A percentile compares a stretch with the other conserved stretches of the same genome.
Conservation (phyloP, 75 land plant species). For the Sequoiadendron giganteum region DNA sequence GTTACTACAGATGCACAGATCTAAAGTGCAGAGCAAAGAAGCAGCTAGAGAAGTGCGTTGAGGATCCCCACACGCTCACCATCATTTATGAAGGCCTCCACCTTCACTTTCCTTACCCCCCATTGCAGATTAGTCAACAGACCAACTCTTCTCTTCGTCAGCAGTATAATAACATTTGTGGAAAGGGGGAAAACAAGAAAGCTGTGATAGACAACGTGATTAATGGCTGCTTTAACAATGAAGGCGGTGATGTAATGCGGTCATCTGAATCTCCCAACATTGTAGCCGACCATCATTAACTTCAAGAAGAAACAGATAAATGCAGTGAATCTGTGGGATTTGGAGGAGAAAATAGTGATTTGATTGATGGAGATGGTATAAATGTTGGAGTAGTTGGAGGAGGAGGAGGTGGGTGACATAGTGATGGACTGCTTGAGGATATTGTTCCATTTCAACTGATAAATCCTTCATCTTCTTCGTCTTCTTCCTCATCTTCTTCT, state of each 20-base stretch:
- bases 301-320: not conserved
- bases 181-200: constrained; percentile 15
- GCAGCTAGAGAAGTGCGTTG: constrained; percentile 57
- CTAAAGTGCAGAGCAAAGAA: constrained; percentile 75
- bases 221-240: not conserved
- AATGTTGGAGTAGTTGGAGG: not conserved
- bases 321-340: not conserved
- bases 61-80: constrained; percentile 52
- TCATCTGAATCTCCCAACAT: not conserved
- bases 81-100: constrained; percentile 82
- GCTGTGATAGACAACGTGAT: not conserved
- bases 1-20: constrained; percentile 72
- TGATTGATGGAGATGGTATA: not conserved
- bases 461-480: constrained; percentile 16
- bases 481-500: not conserved
- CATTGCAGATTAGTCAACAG: constrained; percentile 10
- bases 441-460: constrained; percentile 35
- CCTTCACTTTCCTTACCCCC: constrained; percentile 53
- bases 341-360: not conserved
- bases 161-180: constrained; percentile 11
- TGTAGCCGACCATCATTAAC: not conserved
- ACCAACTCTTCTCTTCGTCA: not conserved
- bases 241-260: not conserved
- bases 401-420: not conserved
- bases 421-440: constrained; percentile 44